Conservation (phyloP, 2,329 filamentous ascomycete genomes). For the Sporothrix sp. region DNA sequence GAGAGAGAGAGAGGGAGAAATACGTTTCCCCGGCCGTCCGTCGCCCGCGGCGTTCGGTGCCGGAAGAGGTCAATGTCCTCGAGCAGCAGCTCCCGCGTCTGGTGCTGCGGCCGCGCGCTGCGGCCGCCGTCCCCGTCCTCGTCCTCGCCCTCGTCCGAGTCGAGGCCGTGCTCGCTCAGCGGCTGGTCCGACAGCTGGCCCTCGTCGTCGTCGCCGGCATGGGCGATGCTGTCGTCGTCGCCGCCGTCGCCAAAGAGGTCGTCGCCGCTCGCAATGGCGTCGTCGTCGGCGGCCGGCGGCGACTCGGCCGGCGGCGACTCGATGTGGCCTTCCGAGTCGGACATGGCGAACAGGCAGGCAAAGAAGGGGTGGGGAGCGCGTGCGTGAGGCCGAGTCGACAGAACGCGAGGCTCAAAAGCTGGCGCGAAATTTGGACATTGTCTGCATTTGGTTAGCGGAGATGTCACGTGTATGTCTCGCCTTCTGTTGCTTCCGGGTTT, state of each 20-base stretch:
- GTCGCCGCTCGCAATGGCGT: conserved; percentile 13
- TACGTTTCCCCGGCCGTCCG: too few species aligned
- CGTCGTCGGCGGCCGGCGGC: conserved; percentile 8
- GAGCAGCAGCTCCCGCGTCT: conserved; percentile 46
- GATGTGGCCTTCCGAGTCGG: conserved; percentile 16
- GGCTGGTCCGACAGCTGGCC: conserved; percentile 53
- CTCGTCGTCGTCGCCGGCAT: conserved; percentile 53
- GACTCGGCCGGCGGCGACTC: conserved; percentile 14
- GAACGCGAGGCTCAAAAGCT: neutral
- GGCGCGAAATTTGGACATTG: conserved; percentile 3
- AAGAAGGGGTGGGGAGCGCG: too few species aligned
- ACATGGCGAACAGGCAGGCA: conserved; percentile 12
- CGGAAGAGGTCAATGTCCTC: conserved; percentile 57
- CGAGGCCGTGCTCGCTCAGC: conserved; percentile 52
- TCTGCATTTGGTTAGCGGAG: too few species aligned
- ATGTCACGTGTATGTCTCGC: too few species aligned
- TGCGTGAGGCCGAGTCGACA: too few species aligned
- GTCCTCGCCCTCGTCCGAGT: conserved; percentile 42
- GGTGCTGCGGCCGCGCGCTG: conserved; percentile 26
- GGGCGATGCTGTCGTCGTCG: conserved; percentile 47
- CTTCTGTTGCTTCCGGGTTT: too few species aligned
- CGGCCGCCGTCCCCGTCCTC: conserved; percentile 28
- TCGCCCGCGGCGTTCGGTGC: conserved; percentile 60
- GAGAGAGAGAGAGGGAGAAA: too few species aligned
- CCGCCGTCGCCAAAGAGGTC: conserved; percentile 18